Evolutionary conservation across 257 asterid genomes (phyloP).

Genomic region (Jacaranda copaia): DNA sequence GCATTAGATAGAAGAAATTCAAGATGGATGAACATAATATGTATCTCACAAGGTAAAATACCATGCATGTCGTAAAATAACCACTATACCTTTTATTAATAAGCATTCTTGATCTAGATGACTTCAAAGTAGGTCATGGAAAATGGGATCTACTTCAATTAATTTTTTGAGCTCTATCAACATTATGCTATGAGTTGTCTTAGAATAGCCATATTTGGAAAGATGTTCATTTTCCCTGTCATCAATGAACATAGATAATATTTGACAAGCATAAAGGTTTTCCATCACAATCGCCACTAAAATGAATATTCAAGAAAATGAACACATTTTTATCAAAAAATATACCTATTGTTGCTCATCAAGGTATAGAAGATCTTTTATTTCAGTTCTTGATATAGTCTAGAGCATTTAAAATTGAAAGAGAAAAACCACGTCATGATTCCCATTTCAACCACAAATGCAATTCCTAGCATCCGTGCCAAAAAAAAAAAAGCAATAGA

Average conservation of each 20-base stretch:
- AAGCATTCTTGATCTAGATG: slow-evolving; percentile 91
- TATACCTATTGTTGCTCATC: slow-evolving; percentile 7
- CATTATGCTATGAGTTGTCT: slow-evolving; percentile 97
- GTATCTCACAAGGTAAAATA: background rate
- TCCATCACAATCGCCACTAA: background rate
- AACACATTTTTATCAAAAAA: background rate
- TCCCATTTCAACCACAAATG: background rate
- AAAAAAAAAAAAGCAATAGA: slow-evolving; percentile 1
- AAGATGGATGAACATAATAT: slow-evolving; percentile 1
- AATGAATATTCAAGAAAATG: background rate
- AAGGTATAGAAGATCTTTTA: background rate
- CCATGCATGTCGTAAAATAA: slow-evolving; percentile 16
- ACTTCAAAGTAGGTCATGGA: slow-evolving; percentile 93
- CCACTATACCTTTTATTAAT: slow-evolving; percentile 83
- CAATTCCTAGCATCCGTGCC: slow-evolving; percentile 6
- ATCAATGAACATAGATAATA: slow-evolving; percentile 34
- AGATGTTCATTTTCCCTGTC: slow-evolving; percentile 98
- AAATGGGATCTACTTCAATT: slow-evolving; percentile 97
- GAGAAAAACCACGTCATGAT: background rate
- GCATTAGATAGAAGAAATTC: background rate
- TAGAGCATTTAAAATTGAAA: background rate
- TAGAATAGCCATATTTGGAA: slow-evolving; percentile 93
- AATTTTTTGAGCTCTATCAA: slow-evolving; percentile 89
- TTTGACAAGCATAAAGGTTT: slow-evolving; percentile 4
- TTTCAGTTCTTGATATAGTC: slow-evolving; percentile 6